Base-by-base conservation (phyloP, 192 early-diverging fungal genomes). In the Coemansia reversa region DNA sequence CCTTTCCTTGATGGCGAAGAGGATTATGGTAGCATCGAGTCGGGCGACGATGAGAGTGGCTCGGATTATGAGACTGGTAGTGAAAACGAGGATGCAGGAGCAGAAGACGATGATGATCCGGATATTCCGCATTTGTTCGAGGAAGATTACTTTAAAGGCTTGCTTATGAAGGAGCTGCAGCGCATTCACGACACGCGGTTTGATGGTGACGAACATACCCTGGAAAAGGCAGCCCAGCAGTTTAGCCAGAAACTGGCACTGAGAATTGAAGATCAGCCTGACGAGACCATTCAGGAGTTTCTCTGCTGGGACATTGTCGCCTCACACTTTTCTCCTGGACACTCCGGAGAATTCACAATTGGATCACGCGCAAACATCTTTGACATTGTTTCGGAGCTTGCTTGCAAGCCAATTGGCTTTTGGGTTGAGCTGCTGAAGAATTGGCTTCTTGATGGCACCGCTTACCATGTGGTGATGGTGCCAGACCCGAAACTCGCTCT, bases 151-250 rank as follows among this genome's bases (percentile, higher is more conserved):
- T 89, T 85, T 60, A 72, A 83, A 22, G 50, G 64, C 0, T 83
- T 87, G 39, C 84, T 91, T 18, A 12, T 74, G 22, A 79, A 86
- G 24, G 86, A 84, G 24, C 66, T 93, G 9, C 70, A 85, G 59
- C 82, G 83, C 16, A 68, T 88, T 42, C 22, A 73, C 30, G 58
- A 63, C 3, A 49, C 79, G 22, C 53, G 51, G 11, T 81, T 81
- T 48, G 72, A 75, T 39, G 80, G 75, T 33, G 68, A 78, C 47
- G 32, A 29, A 1, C 55, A 57, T n/a, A 71, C 70, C 7, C 47
- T 82, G 29, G 48, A 47, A 25, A 66, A 70, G 45, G 62, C 70
- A 14, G 60, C 67, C 5, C 53, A 62, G 48, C 63, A 75, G 32
- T 25, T 60, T 30, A 56, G 59, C 23, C 70, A 81, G 45, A 32